These are phyloP conservation scores for Letharia columbiana DNA, from an alignment of 495 filamentous ascomycete genomes.

Conservation along the genomic window DNA sequence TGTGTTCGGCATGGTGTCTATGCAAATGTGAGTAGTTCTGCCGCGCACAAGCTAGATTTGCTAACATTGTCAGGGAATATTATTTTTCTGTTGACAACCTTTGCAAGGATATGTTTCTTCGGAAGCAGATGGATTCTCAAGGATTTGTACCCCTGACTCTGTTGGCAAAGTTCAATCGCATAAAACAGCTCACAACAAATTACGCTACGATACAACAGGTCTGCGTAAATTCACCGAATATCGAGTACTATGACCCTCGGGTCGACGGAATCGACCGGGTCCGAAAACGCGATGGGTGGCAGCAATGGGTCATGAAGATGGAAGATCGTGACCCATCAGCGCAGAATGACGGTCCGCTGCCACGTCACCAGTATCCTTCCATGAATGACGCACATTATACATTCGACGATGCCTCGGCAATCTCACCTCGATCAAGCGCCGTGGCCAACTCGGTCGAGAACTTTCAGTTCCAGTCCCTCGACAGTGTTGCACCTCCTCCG, in stretches of 20 bases:
- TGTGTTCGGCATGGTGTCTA: slow-evolving; percentile 48
- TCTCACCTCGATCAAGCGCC: slow-evolving; percentile 16
- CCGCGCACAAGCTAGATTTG: neutral
- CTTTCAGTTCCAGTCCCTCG: slow-evolving; percentile 17
- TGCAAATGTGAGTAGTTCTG: slow-evolving; percentile 53
- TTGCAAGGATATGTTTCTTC: slow-evolving; percentile 85
- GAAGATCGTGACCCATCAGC: slow-evolving; percentile 53
- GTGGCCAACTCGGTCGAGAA: slow-evolving; percentile 10
- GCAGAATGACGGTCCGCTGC: slow-evolving; percentile 48
- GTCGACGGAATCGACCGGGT: slow-evolving; percentile 67
- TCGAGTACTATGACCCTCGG: slow-evolving; percentile 53
- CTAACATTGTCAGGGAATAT: slow-evolving; percentile 52
- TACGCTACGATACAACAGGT: slow-evolving; percentile 64
- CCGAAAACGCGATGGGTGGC: slow-evolving; percentile 68
- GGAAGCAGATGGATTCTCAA: slow-evolving; percentile 86
- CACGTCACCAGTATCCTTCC: slow-evolving; percentile 26
- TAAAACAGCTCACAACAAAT: slow-evolving; percentile 66
- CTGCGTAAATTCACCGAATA: slow-evolving; percentile 56
- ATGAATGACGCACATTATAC: slow-evolving; percentile 10
- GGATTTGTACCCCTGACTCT: slow-evolving; percentile 76
- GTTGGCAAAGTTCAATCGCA: slow-evolving; percentile 75
- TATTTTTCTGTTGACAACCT: slow-evolving; percentile 96
- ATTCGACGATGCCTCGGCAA: slow-evolving; percentile 15
- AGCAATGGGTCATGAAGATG: slow-evolving; percentile 64
- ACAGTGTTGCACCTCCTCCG: slow-evolving; percentile 19